Evolutionary conservation across 352 stramenopile species (phyloP), one percentile per base, ranked within the genome.

Genomic region (Phytophthora fragariaefolia): DNA sequence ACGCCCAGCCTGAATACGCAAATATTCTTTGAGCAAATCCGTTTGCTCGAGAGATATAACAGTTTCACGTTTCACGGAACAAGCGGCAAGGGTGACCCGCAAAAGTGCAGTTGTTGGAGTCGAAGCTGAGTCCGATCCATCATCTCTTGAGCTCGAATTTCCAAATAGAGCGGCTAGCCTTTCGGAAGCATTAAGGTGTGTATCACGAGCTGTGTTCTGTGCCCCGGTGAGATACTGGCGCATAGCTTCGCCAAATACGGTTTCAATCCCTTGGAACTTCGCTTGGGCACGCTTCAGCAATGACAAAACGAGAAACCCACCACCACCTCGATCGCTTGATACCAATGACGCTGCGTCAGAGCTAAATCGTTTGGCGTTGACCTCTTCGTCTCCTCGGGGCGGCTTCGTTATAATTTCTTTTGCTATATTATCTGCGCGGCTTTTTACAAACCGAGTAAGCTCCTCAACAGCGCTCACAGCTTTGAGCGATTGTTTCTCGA

Each of bases 331-430:
- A 7, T 58, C 63, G 26, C 77, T 66, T 1, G 47, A 51, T 12
- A 42, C 15, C 3, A 43, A 48, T 15, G 6, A 42, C 43, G 50
- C 22, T 6, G 57, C 36, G 7, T 62, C 66, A 0, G 57, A 48
- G n/a, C 78, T 78, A 47, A 89, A 80, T 4, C 71, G 55, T 0
- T 60, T 67, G 6, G 58, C 63, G 45, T 86, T 75, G 54, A 79
- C 79, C 32, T 88, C 78, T 57, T 89, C 81, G 26, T 90, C 67
- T n/a, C 83, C 81, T 15, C 58, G 74, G 10, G 69, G 77, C 4
- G 51, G 17, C 0, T 63, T 60, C 9, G 24, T 4, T 0, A 66
- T 26, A 18, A 89, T 76, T 12, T 52, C 10, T 2, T 53, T 40
- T 4, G 64, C 36, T 6, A 60, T n/a, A 8, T 7, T 12, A 17